A percentile compares a stretch with the other conserved stretches of the same genome.
phyloP scores from a whole-genome alignment of 1,284 basidiomycete species.

The Puccinia horiana region DNA sequence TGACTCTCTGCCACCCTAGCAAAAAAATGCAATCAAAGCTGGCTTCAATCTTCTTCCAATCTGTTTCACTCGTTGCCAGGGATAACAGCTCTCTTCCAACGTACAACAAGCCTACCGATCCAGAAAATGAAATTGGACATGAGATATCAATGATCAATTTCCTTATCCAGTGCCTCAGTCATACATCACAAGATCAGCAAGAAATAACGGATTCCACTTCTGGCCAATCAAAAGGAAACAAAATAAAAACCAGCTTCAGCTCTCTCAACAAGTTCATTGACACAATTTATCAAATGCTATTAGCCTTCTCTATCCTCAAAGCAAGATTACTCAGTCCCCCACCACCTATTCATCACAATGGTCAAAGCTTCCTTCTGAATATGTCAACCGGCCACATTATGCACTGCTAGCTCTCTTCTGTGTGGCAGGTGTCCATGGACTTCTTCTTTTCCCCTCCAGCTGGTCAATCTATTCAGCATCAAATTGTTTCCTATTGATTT shows the following conservation, averaged over 20 bases:
- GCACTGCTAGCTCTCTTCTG: not conserved
- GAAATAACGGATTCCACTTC: not conserved
- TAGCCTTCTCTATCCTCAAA: conserved; percentile 13
- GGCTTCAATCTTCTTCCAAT: conserved; percentile 21
- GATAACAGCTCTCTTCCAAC: not conserved
- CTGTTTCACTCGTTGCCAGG: not conserved
- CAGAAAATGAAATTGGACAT: not conserved
- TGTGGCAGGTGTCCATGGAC: not conserved
- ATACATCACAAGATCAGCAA: not conserved
- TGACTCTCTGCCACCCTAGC: not conserved
- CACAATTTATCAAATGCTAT: conserved; percentile 6
- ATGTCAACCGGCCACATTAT: not conserved
- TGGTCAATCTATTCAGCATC: not conserved
- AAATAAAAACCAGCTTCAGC: not conserved
- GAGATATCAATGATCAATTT: not conserved
- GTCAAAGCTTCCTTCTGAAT: not conserved
- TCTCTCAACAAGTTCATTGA: not conserved
- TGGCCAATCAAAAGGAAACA: not conserved
- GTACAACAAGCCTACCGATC: not conserved
- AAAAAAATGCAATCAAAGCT: not conserved
- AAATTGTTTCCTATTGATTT: conserved; percentile 3
- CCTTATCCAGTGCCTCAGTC: not conserved
- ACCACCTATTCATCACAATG: not conserved
- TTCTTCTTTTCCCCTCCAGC: not conserved
- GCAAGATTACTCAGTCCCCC: not conserved